Base-by-base conservation (phyloP, 345 rosid species). In the Hibiscus tridactylites region DNA sequence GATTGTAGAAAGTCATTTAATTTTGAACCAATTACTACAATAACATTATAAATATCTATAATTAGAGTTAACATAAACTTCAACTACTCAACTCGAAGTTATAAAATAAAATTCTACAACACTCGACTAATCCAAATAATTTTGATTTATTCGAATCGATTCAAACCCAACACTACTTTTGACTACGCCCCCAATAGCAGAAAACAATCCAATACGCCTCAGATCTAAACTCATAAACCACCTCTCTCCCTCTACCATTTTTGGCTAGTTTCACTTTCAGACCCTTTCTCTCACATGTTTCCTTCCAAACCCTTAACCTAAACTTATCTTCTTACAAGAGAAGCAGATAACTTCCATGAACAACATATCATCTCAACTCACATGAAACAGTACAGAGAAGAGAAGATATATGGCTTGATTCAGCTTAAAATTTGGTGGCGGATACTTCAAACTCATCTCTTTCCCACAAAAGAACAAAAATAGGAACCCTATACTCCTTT, bases 271-370 rank as follows among this genome's bases (percentile, higher is more conserved):
- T 37, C 2, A 44, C 65, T 67, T 69, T 37, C 9, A 37, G 42
- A 37, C 42, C 42, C 1, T 37, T 37, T 37, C 61, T 49, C 79
- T 71, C 73, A 76, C 64, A 26, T 78, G 26, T 79, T 79, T 76
- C 56, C 83, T 81, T 66, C 78, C 83, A 77, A 77, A 73, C 66
- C 82, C 72, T 69, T 69, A 60, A 71, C 74, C 78, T 77, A 28
- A 53, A 33, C 37, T 73, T 56, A 8, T 39, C 50, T 46, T 73
- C 68, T 9, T 52, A 16, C 50, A 7, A 24, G 35, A 66, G 56
- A 68, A 19, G 16, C 15, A 33, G 33, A n/a, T 42, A 61, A 42
- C 9, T 8, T 8, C 47, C 19, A 24, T 46, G 28, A 60, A 50
- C 37, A 26, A 70, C 46, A 1, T 42, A 42, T 42, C 42, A 37